Conservation (phyloP, 2,329 filamentous ascomycete genomes). For the Microdochium trichocladiopsis region DNA sequence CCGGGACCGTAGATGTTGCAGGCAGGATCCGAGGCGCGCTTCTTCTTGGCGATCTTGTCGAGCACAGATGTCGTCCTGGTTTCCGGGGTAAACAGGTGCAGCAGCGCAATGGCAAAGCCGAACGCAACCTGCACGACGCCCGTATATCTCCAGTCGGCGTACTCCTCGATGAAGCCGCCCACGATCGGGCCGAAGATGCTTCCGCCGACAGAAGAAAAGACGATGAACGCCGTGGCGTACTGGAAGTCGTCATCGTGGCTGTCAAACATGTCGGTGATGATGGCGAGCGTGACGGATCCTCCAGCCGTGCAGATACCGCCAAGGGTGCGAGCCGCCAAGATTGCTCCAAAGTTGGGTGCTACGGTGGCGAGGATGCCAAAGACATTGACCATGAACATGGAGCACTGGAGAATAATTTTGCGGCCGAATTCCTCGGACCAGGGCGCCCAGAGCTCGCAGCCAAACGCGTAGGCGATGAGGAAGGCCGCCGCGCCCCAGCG, state of each 20-base stretch:
- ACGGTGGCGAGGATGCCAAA: constrained; percentile 65
- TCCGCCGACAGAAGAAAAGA: constrained; percentile 72
- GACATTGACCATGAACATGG: constrained; percentile 66
- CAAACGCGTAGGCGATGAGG: constrained; percentile 71
- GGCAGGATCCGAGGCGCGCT: constrained; percentile 50
- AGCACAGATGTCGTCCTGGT: constrained; percentile 69
- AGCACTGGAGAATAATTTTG: constrained; percentile 63
- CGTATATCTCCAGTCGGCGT: constrained; percentile 63
- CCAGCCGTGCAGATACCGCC: constrained; percentile 63
- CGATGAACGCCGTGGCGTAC: constrained; percentile 65
- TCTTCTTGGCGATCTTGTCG: constrained; percentile 67
- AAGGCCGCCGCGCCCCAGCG: constrained; percentile 70
- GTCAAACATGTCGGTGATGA: constrained; percentile 68
- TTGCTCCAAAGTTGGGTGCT: constrained; percentile 60
- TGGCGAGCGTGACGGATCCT: constrained; percentile 63
- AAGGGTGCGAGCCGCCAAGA: constrained; percentile 62
- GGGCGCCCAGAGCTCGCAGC: constrained; percentile 79
- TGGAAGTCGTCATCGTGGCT: constrained; percentile 51
- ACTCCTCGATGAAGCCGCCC: constrained; percentile 64
- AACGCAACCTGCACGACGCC: constrained; percentile 81
- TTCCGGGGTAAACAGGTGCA: constrained; percentile 66
- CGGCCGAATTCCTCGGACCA: constrained; percentile 81
- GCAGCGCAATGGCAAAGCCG: constrained; percentile 57
- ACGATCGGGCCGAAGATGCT: constrained; percentile 67
- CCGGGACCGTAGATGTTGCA: constrained; percentile 62